These are phyloP conservation scores for Mortierella alpina DNA, from an alignment of 192 early-diverging fungal species.

Conservation along the genomic window DNA sequence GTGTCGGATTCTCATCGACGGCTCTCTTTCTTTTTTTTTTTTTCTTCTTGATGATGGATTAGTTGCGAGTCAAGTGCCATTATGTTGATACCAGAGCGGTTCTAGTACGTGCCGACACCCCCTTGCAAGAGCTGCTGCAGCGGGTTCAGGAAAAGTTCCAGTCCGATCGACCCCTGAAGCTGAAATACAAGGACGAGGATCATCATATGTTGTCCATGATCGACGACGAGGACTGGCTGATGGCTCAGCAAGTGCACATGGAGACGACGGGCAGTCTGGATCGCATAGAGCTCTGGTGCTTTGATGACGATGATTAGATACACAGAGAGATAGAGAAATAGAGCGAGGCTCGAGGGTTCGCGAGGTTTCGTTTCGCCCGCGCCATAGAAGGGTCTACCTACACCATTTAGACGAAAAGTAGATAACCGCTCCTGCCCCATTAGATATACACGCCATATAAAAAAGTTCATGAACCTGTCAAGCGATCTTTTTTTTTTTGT, in stretches of 20 bases:
- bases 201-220: slow-evolving; percentile 87
- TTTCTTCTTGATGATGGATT: background rate
- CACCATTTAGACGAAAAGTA: no score
- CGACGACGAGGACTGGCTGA: slow-evolving; percentile 90
- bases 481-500: background rate
- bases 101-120: slow-evolving; percentile 61
- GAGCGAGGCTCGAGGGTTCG: background rate
- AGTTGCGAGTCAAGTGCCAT: slow-evolving; percentile 74
- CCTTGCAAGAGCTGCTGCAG: slow-evolving; percentile 62
- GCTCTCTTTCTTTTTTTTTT: background rate
- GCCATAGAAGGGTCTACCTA: no score
- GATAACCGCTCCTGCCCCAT: background rate
- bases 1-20: background rate
- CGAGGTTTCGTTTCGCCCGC: no score
- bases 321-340: background rate
- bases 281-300: slow-evolving; percentile 52
- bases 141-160: slow-evolving; percentile 74
- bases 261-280: slow-evolving; percentile 39
- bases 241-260: slow-evolving; percentile 63
- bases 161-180: slow-evolving; percentile 55
- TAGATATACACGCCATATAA: background rate
- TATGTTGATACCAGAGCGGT: slow-evolving; percentile 74
- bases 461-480: background rate
- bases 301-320: slow-evolving; percentile 27
- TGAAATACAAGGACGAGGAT: slow-evolving; percentile 91